Conservation (phyloP, 129 eudicot genomes). For the Solidago caesia region DNA sequence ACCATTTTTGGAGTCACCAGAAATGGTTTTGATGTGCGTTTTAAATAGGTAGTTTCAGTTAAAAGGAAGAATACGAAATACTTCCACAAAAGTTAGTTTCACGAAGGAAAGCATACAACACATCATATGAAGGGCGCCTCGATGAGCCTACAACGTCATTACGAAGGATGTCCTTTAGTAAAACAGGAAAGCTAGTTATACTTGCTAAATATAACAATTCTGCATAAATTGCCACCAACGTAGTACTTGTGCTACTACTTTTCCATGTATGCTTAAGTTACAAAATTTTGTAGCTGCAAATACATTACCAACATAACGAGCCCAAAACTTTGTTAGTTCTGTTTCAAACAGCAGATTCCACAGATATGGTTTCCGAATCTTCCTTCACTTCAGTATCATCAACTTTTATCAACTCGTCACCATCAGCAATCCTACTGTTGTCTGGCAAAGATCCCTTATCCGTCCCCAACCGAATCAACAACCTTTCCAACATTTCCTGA, state of each 20-base stretch:
- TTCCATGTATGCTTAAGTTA: neutral
- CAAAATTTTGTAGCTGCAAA: conserved; percentile 17
- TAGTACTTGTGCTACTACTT: neutral
- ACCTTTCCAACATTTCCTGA: conserved; percentile 78
- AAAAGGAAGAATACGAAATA: too few species aligned
- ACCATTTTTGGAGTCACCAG: too few species aligned
- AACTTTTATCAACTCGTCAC: conserved; percentile 20
- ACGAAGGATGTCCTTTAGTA: too few species aligned
- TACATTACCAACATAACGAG: conserved; percentile 17
- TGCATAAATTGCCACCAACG: neutral
- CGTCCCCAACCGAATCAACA: conserved; percentile 37
- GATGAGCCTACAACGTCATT: too few species aligned
- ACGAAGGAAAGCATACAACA: too few species aligned
- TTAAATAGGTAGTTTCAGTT: too few species aligned
- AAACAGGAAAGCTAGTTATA: too few species aligned
- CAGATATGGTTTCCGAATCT: conserved; percentile 16
- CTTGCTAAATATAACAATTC: too few species aligned
- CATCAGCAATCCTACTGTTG: neutral
- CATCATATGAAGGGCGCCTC: too few species aligned
- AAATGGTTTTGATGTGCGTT: too few species aligned
- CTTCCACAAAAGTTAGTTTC: too few species aligned
- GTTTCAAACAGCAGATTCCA: conserved; percentile 26
- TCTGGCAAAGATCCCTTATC: conserved; percentile 28
- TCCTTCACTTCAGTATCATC: conserved; percentile 32
- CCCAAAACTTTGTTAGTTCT: conserved; percentile 14